Conservation (phyloP, 345 rosid genomes). For the Eucalyptus decipiens region DNA sequence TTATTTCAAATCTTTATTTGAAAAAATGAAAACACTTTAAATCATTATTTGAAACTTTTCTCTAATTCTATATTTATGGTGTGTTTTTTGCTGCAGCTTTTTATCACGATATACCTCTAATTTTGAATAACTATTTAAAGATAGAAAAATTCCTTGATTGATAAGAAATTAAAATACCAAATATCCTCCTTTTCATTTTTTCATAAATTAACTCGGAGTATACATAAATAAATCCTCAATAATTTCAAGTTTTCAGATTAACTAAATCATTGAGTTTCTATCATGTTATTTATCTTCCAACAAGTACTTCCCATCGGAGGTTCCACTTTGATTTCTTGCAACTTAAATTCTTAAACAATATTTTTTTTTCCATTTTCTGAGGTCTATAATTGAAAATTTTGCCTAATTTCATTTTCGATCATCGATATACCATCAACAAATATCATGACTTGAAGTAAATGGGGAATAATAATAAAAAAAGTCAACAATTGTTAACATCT, state of each 20-base stretch:
- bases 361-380: not conserved
- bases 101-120: too few species aligned
- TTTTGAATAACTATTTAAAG: fast-evolving
- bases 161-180: too few species aligned
- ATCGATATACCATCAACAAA: not conserved
- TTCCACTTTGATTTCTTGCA: not conserved
- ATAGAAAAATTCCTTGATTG: too few species aligned
- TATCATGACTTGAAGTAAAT: not conserved
- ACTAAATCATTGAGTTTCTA: fast-evolving
- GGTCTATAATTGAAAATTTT: not conserved
- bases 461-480: not conserved
- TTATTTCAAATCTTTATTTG: fast-evolving
- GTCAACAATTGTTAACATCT: not conserved
- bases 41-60: too few species aligned
- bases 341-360: not conserved
- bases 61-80: fast-evolving
- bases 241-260: not conserved
- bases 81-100: too few species aligned
- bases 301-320: fast-evolving
- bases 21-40: fast-evolving
- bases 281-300: fast-evolving
- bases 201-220: too few species aligned
- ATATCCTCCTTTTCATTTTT: too few species aligned
- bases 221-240: not conserved
- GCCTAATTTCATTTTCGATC: not conserved